Base-by-base conservation (phyloP, 768 basidiomycete species). In the Epithele typhae region DNA sequence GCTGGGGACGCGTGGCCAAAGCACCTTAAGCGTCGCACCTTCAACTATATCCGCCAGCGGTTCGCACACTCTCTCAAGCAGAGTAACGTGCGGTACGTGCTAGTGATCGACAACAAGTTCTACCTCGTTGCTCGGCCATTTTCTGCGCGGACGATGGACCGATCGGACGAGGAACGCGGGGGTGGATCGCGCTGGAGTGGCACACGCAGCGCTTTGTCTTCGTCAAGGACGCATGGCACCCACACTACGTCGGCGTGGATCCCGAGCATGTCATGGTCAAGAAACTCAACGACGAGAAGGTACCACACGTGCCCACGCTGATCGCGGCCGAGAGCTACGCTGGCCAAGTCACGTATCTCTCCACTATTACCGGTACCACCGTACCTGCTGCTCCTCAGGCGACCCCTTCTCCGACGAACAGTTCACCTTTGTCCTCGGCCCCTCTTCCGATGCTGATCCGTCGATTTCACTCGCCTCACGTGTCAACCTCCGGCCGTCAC, bases 211-310 rank as follows among this genome's bases (percentile, higher is more conserved):
- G 36, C 2, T 35, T 55, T 9, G 49, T 48, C 0, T 51, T 48
- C 40, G 14, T 51, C 21, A 55, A 51, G 49, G 53, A 55, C 30
- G 36, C 25, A 9, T 55, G 53, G 53, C 38, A 46, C 5, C 39
- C 38, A 10, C 25, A 15, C 21, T 46, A 42, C 25, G 10, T 14
- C n/a, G 40, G 23, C 1, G 32, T 47, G 2, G 15, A 22, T 1
- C 12, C 25, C 9, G 53, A 55, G 17, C 39, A 43, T 12, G 19
- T 30, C 19, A 40, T 18, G 4, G 25, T 40, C 40, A 14, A 11
- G 15, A 25, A 23, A 6, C 25, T 40, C 25, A 40, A 40, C 25
- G 24, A 3, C 3, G 17, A 23, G 22, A 23, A 14, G 3, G 38
- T 40, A 11, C 8, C 9, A 3, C 11, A 40, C 15, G 23, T 40